These are phyloP conservation scores for Aristolochia contorta DNA, from an alignment of 164 flowering plant species.

Conservation along the genomic window DNA sequence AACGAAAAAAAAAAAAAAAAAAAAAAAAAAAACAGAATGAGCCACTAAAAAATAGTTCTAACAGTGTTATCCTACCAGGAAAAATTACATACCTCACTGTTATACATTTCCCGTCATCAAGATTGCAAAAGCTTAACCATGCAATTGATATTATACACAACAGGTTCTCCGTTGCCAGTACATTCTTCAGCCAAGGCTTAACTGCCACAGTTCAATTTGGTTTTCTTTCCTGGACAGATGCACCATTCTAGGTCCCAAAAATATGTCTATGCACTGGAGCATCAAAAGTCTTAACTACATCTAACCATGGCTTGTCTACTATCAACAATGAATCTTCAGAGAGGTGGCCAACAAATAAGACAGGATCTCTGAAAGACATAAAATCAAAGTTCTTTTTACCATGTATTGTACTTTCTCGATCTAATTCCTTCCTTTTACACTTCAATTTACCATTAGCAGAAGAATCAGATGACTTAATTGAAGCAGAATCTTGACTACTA, in stretches of 20 bases:
- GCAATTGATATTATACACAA: no score
- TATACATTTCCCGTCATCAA: background rate
- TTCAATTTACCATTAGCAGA: slow-evolving; percentile 31
- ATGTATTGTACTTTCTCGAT: slow-evolving; percentile 18
- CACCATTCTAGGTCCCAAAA: slow-evolving; percentile 50
- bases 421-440: slow-evolving; percentile 34
- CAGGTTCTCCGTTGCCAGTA: no score
- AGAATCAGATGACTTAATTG: slow-evolving; percentile 22
- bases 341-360: slow-evolving; percentile 65
- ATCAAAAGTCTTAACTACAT: slow-evolving; percentile 58
- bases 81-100: no score
- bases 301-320: slow-evolving; percentile 91
- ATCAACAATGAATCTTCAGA: slow-evolving; percentile 55
- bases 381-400: slow-evolving; percentile 57
- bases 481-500: slow-evolving; percentile 20
- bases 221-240: no score
- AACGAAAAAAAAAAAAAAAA: no score
- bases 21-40: no score
- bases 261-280: slow-evolving; percentile 96
- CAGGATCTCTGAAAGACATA: slow-evolving; percentile 55
- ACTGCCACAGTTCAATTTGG: no score
- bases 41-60: no score
- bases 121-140: background rate
- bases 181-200: no score
- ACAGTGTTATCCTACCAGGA: no score